Conservation (phyloP, 75 land plant species). For the Pinus taeda region DNA sequence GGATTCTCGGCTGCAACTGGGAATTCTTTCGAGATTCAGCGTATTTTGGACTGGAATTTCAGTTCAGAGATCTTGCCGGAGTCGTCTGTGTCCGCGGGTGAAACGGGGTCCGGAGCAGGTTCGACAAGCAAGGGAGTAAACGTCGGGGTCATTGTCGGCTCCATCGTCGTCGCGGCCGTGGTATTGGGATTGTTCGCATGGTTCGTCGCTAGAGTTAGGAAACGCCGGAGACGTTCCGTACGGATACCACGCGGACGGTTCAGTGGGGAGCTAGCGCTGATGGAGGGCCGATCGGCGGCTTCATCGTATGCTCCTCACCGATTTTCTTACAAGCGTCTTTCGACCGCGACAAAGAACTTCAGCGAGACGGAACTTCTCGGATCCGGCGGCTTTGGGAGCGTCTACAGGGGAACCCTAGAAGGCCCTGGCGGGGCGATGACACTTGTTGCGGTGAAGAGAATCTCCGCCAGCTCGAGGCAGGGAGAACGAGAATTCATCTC, state of each 20-base stretch:
- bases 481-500: slow-evolving; percentile 37
- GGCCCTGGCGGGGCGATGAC: not conserved
- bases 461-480: slow-evolving; percentile 21
- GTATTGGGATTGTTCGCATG: not conserved
- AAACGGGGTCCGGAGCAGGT: not conserved
- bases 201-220: not conserved
- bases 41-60: slow-evolving; percentile 33
- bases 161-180: not conserved
- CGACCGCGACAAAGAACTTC: slow-evolving; percentile 31
- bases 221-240: not conserved
- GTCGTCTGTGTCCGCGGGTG: too few relatives aligned
- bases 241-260: not conserved
- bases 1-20: slow-evolving; percentile 61
- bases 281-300: not conserved
- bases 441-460: slow-evolving; percentile 35
- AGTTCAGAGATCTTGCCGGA: not conserved
- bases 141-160: not conserved
- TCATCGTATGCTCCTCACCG: slow-evolving; percentile 16
- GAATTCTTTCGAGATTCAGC: slow-evolving; percentile 15
- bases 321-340: slow-evolving; percentile 32
- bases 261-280: not conserved
- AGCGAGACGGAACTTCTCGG: slow-evolving; percentile 30
- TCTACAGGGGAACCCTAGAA: slow-evolving; percentile 23
- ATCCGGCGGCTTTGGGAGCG: slow-evolving; percentile 41
- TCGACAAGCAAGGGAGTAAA: not conserved